A percentile compares a stretch with the other conserved stretches of the same genome.
Conservation (phyloP, 495 filamentous ascomycete species). For the Annulohypoxylon bovei region DNA sequence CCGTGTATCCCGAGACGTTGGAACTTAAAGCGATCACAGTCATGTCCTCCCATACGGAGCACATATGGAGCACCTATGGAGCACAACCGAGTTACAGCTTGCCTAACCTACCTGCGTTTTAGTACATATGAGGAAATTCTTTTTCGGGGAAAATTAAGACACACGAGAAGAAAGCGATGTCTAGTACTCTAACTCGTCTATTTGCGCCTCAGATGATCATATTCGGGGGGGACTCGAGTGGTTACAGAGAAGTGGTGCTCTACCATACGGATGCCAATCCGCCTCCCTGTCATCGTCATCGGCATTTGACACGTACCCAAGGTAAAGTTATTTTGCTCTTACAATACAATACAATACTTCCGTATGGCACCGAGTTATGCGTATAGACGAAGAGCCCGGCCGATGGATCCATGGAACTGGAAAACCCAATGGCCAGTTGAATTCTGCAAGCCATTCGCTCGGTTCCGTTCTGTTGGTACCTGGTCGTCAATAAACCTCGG, state of each 20-base stretch:
- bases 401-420: conserved; percentile 16
- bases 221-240: neutral
- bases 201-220: neutral
- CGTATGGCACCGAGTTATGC: neutral
- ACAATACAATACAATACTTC: neutral
- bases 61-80: neutral
- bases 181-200: neutral
- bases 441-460: conserved; percentile 2
- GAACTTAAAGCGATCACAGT: neutral
- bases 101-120: neutral
- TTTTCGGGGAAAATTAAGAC: neutral
- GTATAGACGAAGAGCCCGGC: neutral
- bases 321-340: neutral
- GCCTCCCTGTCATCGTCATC: conserved; percentile 10
- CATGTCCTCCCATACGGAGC: neutral
- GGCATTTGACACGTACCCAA: neutral
- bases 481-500: conserved; percentile 2
- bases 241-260: neutral
- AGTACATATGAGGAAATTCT: neutral
- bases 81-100: neutral
- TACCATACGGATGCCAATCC: conserved; percentile 6
- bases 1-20: conserved; percentile 6
- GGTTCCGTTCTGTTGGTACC: conserved; percentile 20
- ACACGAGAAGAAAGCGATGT: neutral
- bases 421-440: conserved; percentile 2